phyloP scores from a whole-genome alignment of 805 yeast genomes.

The Ogataea ramenticola region DNA sequence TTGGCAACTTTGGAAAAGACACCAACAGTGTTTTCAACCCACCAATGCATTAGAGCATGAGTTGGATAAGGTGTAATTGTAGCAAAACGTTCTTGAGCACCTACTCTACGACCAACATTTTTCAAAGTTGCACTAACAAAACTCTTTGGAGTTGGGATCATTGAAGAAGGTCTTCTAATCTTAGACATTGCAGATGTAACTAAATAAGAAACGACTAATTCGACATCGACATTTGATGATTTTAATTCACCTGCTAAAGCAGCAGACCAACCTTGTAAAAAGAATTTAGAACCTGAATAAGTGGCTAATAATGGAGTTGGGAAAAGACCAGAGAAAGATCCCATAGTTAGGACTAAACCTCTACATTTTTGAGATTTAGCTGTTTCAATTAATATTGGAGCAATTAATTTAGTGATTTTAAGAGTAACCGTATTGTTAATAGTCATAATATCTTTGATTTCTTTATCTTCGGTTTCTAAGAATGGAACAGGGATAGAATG shows the following conservation, averaged over 20 bases:
- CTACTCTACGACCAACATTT: slow-evolving; percentile 74
- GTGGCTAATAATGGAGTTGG: slow-evolving; percentile 92
- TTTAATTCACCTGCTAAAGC: slow-evolving; percentile 83
- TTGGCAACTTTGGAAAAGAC: slow-evolving; percentile 70
- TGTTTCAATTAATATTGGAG: slow-evolving; percentile 60
- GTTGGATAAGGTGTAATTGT: slow-evolving; percentile 90
- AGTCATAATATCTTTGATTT: slow-evolving; percentile 72
- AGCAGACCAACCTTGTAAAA: slow-evolving; percentile 86
- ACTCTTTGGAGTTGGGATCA: slow-evolving; percentile 74
- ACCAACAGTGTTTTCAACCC: slow-evolving; percentile 72
- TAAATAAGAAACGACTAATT: slow-evolving; percentile 76
- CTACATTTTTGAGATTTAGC: slow-evolving; percentile 37
- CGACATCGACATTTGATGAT: slow-evolving; percentile 70
- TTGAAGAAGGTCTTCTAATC: slow-evolving; percentile 63
- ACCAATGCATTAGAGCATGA: slow-evolving; percentile 88
- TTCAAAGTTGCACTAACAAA: slow-evolving; percentile 72
- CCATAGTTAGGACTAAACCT: slow-evolving; percentile 88
- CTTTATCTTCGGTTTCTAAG: slow-evolving; percentile 66
- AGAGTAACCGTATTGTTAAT: slow-evolving; percentile 83
- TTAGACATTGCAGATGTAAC: slow-evolving; percentile 96
- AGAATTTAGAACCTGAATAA: slow-evolving; percentile 94
- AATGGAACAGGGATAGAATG: slow-evolving; percentile 96
- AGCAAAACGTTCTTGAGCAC: slow-evolving; percentile 86
- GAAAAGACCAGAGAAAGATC: slow-evolving; percentile 90
- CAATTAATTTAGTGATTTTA: slow-evolving; percentile 70